Evolutionary conservation across 2,329 filamentous ascomycete species (phyloP).

Genomic region (Xylariales sp.): DNA sequence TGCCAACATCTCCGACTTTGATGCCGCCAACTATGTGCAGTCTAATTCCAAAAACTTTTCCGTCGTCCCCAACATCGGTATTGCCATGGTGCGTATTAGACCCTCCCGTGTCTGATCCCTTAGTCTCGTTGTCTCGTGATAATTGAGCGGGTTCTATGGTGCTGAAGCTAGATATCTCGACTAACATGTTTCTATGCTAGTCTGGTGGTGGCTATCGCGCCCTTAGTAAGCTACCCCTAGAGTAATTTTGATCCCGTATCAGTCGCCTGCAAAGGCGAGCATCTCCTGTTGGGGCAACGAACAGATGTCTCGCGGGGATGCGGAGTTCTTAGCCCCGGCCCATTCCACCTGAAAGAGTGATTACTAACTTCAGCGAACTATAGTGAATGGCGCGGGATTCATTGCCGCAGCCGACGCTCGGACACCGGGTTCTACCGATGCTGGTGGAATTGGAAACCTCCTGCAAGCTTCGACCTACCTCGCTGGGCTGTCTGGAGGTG

Average conservation of each 20-base stretch:
- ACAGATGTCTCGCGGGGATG: too few relatives aligned
- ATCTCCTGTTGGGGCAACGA: too few relatives aligned
- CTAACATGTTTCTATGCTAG: too few relatives aligned
- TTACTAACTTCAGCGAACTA: too few relatives aligned
- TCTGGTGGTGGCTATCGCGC: conserved; percentile 81
- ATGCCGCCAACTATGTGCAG: conserved; percentile 71
- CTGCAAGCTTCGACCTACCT: conserved; percentile 78
- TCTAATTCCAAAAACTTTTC: conserved; percentile 73
- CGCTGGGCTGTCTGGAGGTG: conserved; percentile 78
- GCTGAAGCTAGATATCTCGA: too few relatives aligned
- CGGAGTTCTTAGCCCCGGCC: too few relatives aligned
- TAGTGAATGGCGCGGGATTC: conserved; percentile 74
- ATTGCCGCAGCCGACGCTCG: conserved; percentile 76
- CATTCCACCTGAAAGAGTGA: too few relatives aligned
- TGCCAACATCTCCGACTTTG: conserved; percentile 79
- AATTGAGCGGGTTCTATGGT: too few relatives aligned
- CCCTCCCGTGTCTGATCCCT: too few relatives aligned
- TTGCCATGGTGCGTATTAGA: conserved; percentile 60
- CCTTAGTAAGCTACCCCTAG: conserved; percentile 51
- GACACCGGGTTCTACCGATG: conserved; percentile 67
- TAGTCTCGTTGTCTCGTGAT: too few relatives aligned
- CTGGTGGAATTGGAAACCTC: conserved; percentile 74
- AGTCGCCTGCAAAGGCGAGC: too few relatives aligned
- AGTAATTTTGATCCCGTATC: too few relatives aligned
- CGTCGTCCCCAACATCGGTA: conserved; percentile 62